These are phyloP conservation scores for Leptomonas seymouri DNA, from an alignment of 208 protist genomes.

Conservation along the genomic window DNA sequence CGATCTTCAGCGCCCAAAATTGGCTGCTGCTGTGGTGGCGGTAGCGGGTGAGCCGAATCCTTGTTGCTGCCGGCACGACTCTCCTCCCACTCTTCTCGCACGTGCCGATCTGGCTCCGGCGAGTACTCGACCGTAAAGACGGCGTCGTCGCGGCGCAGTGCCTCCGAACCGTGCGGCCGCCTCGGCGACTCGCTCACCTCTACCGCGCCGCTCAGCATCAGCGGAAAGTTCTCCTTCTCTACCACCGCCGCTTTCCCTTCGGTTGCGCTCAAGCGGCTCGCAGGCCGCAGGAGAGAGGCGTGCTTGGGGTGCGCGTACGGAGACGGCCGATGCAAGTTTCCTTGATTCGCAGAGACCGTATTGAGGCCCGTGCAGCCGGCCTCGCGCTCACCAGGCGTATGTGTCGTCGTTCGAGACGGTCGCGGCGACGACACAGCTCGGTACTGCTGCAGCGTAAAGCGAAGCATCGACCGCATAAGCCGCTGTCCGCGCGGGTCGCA, in stretches of 20 bases:
- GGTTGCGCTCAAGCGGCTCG: not conserved
- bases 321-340: slow-evolving; percentile 18
- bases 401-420: slow-evolving; percentile 15
- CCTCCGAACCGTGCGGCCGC: slow-evolving; percentile 29
- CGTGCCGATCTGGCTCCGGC: slow-evolving; percentile 12
- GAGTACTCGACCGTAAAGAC: slow-evolving; percentile 29
- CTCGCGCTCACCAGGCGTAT: slow-evolving; percentile 13
- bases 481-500: slow-evolving; percentile 67
- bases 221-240: slow-evolving; percentile 20
- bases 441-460: slow-evolving; percentile 41
- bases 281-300: slow-evolving; percentile 10
- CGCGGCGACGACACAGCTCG: slow-evolving; percentile 21
- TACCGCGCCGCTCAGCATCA: not conserved
- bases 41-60: not conserved
- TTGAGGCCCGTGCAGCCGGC: slow-evolving; percentile 9
- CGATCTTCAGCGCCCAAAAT: not conserved
- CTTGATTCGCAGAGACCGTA: slow-evolving; percentile 14
- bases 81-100: not conserved
- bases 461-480: slow-evolving; percentile 73
- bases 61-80: not conserved
- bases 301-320: slow-evolving; percentile 29
- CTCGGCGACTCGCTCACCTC: slow-evolving; percentile 4
- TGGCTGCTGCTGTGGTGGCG: not conserved
- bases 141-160: slow-evolving; percentile 31
- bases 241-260: slow-evolving; percentile 1